A percentile compares a stretch with the other conserved stretches of the same genome.
phyloP scores from a whole-genome alignment of 768 basidiomycete genomes.

The Xerocomellus chrysenteron region DNA sequence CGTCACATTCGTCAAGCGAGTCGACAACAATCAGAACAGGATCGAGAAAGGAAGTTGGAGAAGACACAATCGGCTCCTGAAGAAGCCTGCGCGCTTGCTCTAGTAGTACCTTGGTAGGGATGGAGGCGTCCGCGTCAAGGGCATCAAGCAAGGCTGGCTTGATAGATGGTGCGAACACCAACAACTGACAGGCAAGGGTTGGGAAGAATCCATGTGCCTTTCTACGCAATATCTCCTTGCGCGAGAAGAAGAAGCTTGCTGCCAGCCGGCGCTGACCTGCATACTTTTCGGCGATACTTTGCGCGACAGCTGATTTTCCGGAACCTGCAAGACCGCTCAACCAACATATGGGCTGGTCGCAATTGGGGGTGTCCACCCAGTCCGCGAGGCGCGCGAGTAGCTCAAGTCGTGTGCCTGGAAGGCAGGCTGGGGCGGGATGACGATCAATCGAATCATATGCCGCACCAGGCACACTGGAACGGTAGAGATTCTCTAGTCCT shows the following conservation, averaged over 20 bases:
- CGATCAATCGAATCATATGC: constrained; percentile 19
- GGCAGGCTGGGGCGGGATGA: constrained; percentile 19
- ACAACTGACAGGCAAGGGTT: constrained; percentile 34
- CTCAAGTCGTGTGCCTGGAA: constrained; percentile 20
- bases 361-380: constrained; percentile 12
- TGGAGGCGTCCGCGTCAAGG: constrained; percentile 20
- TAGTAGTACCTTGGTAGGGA: constrained; percentile 23
- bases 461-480: constrained; percentile 13
- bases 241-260: constrained; percentile 37
- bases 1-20: constrained; percentile 27
- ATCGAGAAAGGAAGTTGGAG: constrained; percentile 6
- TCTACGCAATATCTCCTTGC: constrained; percentile 23
- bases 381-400: constrained; percentile 13
- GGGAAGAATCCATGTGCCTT: constrained; percentile 26
- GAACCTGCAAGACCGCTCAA: constrained; percentile 23
- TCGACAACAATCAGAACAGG: constrained; percentile 24
- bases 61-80: constrained; percentile 16
- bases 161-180: constrained; percentile 15
- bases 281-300: constrained; percentile 29
- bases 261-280: constrained; percentile 22
- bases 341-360: constrained; percentile 18
- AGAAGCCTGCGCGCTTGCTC: constrained; percentile 27
- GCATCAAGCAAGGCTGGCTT: constrained; percentile 14
- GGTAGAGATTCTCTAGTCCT: constrained; percentile 17
- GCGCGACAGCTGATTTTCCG: constrained; percentile 28